Conservation (phyloP, 108 stramenopile species). For the Epithemia pelagica region DNA sequence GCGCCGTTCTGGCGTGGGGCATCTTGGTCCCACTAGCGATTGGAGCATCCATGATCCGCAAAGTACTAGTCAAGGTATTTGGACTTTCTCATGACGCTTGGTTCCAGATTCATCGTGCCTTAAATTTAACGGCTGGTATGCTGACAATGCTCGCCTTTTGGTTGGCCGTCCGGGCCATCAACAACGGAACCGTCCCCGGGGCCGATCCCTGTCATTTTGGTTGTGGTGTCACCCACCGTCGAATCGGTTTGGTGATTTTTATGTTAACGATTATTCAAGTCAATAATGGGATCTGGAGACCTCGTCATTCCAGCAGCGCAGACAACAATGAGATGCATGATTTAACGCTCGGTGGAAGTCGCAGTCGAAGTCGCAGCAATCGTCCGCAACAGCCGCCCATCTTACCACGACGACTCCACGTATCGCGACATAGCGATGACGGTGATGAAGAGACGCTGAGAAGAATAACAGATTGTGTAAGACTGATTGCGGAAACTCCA, state of each 20-base stretch:
- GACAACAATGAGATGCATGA: background rate
- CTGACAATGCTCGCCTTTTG: slow-evolving; percentile 31
- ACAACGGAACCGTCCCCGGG: slow-evolving; percentile 15
- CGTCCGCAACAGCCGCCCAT: background rate
- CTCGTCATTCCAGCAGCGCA: slow-evolving; percentile 15
- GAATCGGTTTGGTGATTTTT: slow-evolving; percentile 37
- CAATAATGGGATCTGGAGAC: slow-evolving; percentile 27
- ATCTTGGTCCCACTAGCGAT: slow-evolving; percentile 53
- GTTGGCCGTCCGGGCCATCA: slow-evolving; percentile 33
- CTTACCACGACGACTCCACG: background rate
- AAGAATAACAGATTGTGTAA: background rate
- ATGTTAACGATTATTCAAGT: slow-evolving; percentile 34
- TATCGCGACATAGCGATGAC: background rate
- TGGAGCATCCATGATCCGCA: slow-evolving; percentile 38
- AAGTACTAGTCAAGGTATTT: slow-evolving; percentile 5
- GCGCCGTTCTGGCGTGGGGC: slow-evolving; percentile 61
- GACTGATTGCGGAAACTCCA: background rate
- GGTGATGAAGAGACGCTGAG: background rate
- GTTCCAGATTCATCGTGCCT: slow-evolving; percentile 32
- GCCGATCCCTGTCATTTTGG: slow-evolving; percentile 19
- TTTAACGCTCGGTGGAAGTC: background rate
- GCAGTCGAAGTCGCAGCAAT: background rate
- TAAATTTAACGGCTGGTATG: slow-evolving; percentile 22
- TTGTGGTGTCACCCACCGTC: slow-evolving; percentile 12
- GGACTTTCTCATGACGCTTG: slow-evolving; percentile 22